These are phyloP conservation scores for Phoenix roebelenii DNA, from an alignment of 176 grass and related monocot genomes.

Conservation along the genomic window DNA sequence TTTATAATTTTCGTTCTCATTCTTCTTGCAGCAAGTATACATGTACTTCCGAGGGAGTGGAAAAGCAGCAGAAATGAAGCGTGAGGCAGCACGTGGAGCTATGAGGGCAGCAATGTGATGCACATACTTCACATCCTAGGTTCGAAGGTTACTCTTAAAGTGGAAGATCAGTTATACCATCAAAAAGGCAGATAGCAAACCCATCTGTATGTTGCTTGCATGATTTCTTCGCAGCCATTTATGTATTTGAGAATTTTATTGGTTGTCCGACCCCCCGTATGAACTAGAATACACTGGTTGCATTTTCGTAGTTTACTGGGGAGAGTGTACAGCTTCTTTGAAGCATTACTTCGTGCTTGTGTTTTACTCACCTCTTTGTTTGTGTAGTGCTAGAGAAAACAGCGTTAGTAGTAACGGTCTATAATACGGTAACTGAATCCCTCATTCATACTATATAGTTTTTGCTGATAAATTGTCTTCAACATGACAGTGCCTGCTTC, in stretches of 20 bases:
- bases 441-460: too few species aligned
- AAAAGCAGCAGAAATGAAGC: conserved; percentile 63
- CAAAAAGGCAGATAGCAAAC: too few species aligned
- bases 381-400: too few species aligned
- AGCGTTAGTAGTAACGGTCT: too few species aligned
- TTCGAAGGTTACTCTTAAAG: conserved; percentile 9
- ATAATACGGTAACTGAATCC: too few species aligned
- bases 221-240: too few species aligned
- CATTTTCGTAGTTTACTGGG: neutral
- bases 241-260: too few species aligned
- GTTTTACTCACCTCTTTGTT: neutral
- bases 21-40: conserved; percentile 59
- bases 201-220: too few species aligned
- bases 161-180: conserved; percentile 22
- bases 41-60: conserved; percentile 89
- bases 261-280: neutral
- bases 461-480: too few species aligned
- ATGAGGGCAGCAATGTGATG: conserved; percentile 62
- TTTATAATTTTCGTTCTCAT: too few species aligned
- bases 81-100: conserved; percentile 50
- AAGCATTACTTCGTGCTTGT: neutral
- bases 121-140: conserved; percentile 7
- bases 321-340: neutral
- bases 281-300: neutral
- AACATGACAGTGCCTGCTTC: too few species aligned